Percentiles rank a stretch among this genome's conserved stretches.
Conservation (phyloP, 495 filamentous ascomycete genomes). For the Neurospora discreta region DNA sequence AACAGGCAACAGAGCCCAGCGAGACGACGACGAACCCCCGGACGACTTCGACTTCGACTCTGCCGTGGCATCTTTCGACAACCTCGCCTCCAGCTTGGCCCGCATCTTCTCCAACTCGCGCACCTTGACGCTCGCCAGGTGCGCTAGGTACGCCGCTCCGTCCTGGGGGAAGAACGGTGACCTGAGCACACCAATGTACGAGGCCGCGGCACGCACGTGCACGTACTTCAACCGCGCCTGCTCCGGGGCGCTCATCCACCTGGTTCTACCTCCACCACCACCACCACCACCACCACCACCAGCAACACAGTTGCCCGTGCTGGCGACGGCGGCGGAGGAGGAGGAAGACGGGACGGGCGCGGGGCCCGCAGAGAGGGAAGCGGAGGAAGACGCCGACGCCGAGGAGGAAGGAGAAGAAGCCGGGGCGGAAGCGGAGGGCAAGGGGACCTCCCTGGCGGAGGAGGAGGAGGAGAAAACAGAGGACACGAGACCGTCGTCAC, state of each 20-base stretch:
- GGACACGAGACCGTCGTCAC: not conserved
- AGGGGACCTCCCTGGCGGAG: not conserved
- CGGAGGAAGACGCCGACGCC: not conserved
- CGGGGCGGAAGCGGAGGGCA: not conserved
- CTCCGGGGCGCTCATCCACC: not conserved
- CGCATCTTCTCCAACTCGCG: not conserved
- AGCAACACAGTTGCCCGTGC: not conserved
- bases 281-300: not conserved
- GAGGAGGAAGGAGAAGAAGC: not conserved
- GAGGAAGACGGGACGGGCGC: not conserved
- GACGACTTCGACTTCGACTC: not conserved
- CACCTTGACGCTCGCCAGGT: not conserved
- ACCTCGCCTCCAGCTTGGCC: not conserved
- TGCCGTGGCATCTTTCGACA: not conserved
- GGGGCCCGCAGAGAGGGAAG: not conserved
- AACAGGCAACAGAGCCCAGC: not conserved
- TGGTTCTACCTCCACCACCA: not conserved
- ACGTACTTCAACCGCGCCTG: not conserved
- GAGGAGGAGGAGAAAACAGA: not conserved
- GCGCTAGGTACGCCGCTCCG: not conserved
- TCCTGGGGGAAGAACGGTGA: not conserved
- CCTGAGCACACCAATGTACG: not conserved
- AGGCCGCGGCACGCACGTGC: not conserved
- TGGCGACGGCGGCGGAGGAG: not conserved
- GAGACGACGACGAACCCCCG: not conserved